These are phyloP conservation scores for Solanum arcanum DNA, from an alignment of 257 asterid species.

Conservation along the genomic window DNA sequence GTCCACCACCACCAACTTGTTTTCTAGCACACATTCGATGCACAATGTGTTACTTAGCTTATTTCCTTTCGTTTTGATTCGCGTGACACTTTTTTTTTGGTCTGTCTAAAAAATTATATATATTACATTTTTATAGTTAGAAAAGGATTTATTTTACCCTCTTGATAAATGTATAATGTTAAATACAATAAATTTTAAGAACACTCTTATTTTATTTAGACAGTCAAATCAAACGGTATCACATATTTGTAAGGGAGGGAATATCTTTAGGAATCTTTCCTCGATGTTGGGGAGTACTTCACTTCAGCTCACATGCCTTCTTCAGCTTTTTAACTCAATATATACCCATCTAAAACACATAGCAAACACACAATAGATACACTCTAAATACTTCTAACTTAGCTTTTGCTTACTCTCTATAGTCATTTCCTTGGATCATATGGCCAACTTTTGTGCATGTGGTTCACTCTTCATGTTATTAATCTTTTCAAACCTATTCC, in stretches of 20 bases:
- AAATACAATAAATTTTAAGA: too few relatives aligned
- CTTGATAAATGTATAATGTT: too few relatives aligned
- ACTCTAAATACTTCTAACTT: not conserved
- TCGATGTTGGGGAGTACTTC: constrained; percentile 10
- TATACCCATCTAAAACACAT: constrained; percentile 1
- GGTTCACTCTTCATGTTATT: constrained; percentile 12
- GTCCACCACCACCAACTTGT: not conserved
- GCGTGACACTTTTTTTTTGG: too few relatives aligned
- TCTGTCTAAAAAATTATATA: too few relatives aligned
- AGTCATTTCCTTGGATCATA: not conserved
- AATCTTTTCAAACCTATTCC: constrained; percentile 15
- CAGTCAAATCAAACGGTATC: too few relatives aligned
- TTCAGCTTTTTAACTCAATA: constrained; percentile 22
- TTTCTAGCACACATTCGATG: not conserved
- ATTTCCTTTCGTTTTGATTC: too few relatives aligned
- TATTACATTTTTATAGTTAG: too few relatives aligned
- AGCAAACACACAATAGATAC: not conserved
- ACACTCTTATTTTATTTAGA: too few relatives aligned
- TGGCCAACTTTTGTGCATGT: constrained; percentile 16
- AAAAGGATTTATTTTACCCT: too few relatives aligned
- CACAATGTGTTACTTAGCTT: not conserved
- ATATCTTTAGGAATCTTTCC: constrained; percentile 34
- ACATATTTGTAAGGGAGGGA: not conserved
- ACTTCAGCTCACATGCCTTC: constrained; percentile 33
- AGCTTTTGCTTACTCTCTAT: not conserved